A percentile compares a stretch with the other conserved stretches of the same genome.
Conservation (phyloP, 306 rosid genomes). For the Biancaea sappan region DNA sequence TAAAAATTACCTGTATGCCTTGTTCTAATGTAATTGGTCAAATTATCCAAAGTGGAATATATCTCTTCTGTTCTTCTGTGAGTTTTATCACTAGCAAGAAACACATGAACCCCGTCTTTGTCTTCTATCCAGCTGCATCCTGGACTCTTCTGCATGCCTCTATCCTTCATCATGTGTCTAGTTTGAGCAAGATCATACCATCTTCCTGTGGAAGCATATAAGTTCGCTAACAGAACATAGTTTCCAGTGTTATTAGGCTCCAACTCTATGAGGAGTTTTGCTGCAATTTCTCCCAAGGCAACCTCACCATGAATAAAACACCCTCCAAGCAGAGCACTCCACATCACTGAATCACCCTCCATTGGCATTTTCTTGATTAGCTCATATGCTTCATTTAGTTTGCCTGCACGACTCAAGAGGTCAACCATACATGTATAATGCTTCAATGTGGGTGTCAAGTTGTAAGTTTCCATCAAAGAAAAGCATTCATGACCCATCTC, state of each 20-base stretch:
- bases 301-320: slow-evolving; percentile 49
- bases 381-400: slow-evolving; percentile 46
- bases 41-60: slow-evolving; percentile 39
- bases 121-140: slow-evolving; percentile 79
- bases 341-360: slow-evolving; percentile 59
- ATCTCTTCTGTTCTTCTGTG: slow-evolving; percentile 49
- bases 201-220: slow-evolving; percentile 53
- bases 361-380: slow-evolving; percentile 50
- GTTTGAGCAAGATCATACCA: slow-evolving; percentile 53
- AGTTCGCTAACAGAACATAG: slow-evolving; percentile 53
- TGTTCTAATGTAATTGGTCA: slow-evolving; percentile 39
- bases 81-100: slow-evolving; percentile 55
- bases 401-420: slow-evolving; percentile 60
- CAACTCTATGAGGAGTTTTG: slow-evolving; percentile 50
- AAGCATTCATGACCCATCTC: slow-evolving; percentile 51
- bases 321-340: slow-evolving; percentile 64
- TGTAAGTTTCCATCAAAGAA: slow-evolving; percentile 45
- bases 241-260: slow-evolving; percentile 57
- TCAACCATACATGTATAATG: slow-evolving; percentile 67
- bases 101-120: slow-evolving; percentile 53
- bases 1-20: slow-evolving; percentile 20
- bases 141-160: slow-evolving; percentile 56
- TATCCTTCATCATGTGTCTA: slow-evolving; percentile 49
- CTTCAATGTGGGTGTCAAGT: slow-evolving; percentile 53
- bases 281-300: slow-evolving; percentile 55